Evolutionary conservation across 2,329 filamentous ascomycete genomes (phyloP).

Genomic region (Fusarium bactridioides): DNA sequence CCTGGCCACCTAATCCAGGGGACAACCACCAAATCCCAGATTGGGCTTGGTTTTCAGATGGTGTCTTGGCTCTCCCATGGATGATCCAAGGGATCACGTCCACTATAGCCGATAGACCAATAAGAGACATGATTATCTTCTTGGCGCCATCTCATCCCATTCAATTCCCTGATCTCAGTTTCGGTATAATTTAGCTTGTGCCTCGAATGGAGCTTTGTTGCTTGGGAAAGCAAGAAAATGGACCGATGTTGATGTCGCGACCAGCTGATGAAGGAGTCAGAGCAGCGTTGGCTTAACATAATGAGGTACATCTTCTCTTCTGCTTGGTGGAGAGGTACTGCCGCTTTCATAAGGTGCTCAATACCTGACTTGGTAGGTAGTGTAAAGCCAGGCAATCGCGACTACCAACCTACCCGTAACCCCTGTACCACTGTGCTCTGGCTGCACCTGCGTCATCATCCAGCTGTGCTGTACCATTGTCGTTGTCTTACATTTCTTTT

Average conservation of each 20-base stretch:
- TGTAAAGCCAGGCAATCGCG: neutral
- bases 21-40: conserved; percentile 8
- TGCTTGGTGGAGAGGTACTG: neutral
- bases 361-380: neutral
- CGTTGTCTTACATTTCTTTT: conserved; percentile 13
- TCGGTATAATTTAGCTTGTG: conserved; percentile 20
- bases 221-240: conserved; percentile 8
- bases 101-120: conserved; percentile 26
- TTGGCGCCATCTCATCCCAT: conserved; percentile 21
- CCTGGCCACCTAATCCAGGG: neutral
- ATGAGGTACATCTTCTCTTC: neutral
- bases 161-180: conserved; percentile 30
- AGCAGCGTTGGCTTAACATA: neutral
- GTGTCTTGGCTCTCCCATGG: conserved; percentile 21
- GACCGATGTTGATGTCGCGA: neutral
- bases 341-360: neutral
- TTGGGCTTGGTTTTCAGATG: conserved; percentile 17
- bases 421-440: conserved; percentile 18
- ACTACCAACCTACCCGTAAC: neutral
- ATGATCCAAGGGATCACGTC: conserved; percentile 21
- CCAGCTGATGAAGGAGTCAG: conserved; percentile 5
- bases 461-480: neutral
- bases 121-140: conserved; percentile 14
- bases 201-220: conserved; percentile 13
- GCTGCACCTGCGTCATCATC: conserved; percentile 38